These are phyloP conservation scores for Fusarium temperatum DNA, from an alignment of 2,329 filamentous ascomycete species.

Conservation along the genomic window DNA sequence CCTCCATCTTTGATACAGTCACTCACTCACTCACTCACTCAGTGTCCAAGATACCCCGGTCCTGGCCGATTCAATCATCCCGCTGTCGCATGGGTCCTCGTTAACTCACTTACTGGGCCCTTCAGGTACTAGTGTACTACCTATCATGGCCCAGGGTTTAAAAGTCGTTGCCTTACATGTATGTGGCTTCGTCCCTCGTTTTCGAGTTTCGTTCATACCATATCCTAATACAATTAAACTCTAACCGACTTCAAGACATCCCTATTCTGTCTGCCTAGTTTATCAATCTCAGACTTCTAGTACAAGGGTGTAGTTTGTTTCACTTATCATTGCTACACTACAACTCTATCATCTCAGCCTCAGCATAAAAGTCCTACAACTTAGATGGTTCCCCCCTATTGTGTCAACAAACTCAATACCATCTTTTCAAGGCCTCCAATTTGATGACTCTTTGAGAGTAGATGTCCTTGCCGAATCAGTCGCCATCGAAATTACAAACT, in stretches of 20 bases:
- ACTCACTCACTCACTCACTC: slow-evolving; percentile 12
- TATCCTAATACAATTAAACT: slow-evolving; percentile 15
- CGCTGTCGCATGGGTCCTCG: slow-evolving; percentile 33
- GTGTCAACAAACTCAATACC: not conserved
- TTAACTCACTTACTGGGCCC: not conserved
- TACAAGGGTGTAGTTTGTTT: not conserved
- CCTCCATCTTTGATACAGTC: slow-evolving; percentile 23
- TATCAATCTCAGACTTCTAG: not conserved
- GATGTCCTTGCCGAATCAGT: slow-evolving; percentile 40
- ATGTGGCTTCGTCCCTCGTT: slow-evolving; percentile 32
- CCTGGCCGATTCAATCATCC: slow-evolving; percentile 37
- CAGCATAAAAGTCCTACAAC: slow-evolving; percentile 3
- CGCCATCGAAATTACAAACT: slow-evolving; percentile 24
- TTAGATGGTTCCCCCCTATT: not conserved
- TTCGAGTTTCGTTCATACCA: slow-evolving; percentile 11
- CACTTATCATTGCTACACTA: not conserved
- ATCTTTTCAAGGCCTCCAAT: not conserved
- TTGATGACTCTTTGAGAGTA: slow-evolving; percentile 32
- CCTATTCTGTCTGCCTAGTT: slow-evolving; percentile 11
- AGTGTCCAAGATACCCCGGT: slow-evolving; percentile 22
- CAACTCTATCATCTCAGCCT: not conserved
- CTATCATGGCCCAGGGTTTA: slow-evolving; percentile 23
- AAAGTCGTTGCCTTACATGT: slow-evolving; percentile 35
- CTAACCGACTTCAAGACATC: not conserved
- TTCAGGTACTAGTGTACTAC: slow-evolving; percentile 22